Conservation (phyloP, 2,329 filamentous ascomycete genomes). For the Curvularia lunata region DNA sequence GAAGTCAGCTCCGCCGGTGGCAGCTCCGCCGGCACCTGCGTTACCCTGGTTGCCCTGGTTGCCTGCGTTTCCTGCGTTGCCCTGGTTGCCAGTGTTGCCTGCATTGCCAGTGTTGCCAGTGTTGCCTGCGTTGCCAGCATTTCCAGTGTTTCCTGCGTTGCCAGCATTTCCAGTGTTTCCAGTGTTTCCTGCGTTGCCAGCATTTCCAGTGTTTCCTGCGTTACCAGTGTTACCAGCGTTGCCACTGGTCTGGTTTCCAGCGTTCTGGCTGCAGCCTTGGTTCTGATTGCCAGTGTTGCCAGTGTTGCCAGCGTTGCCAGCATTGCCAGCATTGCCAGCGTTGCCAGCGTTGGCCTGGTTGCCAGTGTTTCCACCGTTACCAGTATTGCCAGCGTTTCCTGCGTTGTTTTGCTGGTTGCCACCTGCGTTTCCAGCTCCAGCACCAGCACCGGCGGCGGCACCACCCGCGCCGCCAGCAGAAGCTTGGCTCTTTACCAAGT, state of each 20-base stretch:
- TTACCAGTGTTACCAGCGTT: not conserved
- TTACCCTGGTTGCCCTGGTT: too few relatives aligned
- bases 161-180: not conserved
- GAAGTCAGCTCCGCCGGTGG: constrained; percentile 43
- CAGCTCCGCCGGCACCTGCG: constrained; percentile 17
- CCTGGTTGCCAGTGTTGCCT: constrained; percentile 12
- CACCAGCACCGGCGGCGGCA: constrained; percentile 28
- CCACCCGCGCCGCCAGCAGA: constrained; percentile 45
- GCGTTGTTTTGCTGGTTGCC: not conserved
- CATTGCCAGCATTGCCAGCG: not conserved
- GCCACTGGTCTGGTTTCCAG: too few relatives aligned
- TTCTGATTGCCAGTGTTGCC: constrained; percentile 5
- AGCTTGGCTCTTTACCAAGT: constrained; percentile 60
- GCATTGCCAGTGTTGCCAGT: not conserved
- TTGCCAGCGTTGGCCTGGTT: constrained; percentile 4
- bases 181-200: not conserved
- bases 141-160: too few relatives aligned
- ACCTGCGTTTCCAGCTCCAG: not conserved
- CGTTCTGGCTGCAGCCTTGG: too few relatives aligned
- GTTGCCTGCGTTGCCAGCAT: not conserved
- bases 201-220: constrained; percentile 1
- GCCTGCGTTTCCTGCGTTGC: constrained; percentile 21
- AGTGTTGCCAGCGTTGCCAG: constrained; percentile 1
- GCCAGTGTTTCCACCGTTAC: constrained; percentile 6
- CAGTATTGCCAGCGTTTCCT: not conserved